phyloP scores from a whole-genome alignment of 2,329 filamentous ascomycete species.

The Thielaviopsis euricoi region DNA sequence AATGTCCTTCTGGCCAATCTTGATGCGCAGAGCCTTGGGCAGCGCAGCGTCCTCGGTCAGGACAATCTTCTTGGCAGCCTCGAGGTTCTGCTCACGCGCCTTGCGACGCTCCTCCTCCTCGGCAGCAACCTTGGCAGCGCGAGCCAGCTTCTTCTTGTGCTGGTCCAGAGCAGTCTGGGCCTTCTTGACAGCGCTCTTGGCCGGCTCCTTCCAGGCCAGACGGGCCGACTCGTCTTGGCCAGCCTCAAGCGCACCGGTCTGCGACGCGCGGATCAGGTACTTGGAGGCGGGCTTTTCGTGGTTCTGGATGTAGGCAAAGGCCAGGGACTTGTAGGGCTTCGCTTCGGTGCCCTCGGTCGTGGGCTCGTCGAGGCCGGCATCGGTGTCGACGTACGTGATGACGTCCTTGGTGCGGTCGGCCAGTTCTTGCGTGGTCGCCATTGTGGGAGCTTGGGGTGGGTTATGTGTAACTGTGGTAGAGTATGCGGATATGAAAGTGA shows the following conservation, averaged over 20 bases:
- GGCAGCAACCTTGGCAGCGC: conserved; percentile 56
- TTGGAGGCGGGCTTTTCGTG: conserved; percentile 35
- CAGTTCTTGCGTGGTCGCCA: conserved; percentile 31
- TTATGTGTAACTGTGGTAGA: too few species aligned
- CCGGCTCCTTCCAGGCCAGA: conserved; percentile 62
- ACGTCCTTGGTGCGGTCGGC: conserved; percentile 32
- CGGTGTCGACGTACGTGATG: conserved; percentile 62
- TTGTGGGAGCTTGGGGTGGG: too few species aligned
- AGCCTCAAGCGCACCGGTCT: conserved; percentile 40
- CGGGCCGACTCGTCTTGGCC: conserved; percentile 47
- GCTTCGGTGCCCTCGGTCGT: conserved; percentile 50
- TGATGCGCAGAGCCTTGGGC: conserved; percentile 58
- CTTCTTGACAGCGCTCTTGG: conserved; percentile 78
- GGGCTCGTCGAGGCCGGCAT: conserved; percentile 55
- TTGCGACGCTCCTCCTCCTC: conserved; percentile 57
- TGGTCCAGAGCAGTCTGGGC: conserved; percentile 56
- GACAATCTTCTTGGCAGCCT: conserved; percentile 62
- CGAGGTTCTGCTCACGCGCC: conserved; percentile 49
- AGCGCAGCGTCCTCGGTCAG: conserved; percentile 53
- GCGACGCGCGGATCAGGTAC: conserved; percentile 54
- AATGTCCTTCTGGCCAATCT: conserved; percentile 54
- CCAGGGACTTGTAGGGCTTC: conserved; percentile 66
- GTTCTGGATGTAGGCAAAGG: conserved; percentile 61
- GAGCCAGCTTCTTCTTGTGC: conserved; percentile 71
- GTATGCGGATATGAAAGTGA: too few species aligned